phyloP scores from a whole-genome alignment of 2,329 filamentous ascomycete species.

The Calycina herbarum region DNA sequence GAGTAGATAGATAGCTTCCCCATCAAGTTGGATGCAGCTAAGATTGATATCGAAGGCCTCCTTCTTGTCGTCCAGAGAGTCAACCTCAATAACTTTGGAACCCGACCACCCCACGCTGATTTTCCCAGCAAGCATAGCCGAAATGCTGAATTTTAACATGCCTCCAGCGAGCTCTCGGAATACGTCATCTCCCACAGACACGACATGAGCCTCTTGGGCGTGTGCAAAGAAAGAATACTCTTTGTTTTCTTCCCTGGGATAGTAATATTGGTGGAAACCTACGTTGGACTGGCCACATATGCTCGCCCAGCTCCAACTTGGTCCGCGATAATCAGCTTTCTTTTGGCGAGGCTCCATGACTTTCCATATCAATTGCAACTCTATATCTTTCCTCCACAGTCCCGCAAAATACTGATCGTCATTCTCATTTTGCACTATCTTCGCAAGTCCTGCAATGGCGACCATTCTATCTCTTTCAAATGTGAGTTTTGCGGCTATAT shows the following conservation, averaged over 20 bases:
- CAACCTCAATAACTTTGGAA: background rate
- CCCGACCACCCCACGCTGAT: background rate
- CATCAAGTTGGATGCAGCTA: background rate
- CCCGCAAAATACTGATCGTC: conserved; percentile 24
- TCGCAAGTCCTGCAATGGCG: conserved; percentile 23
- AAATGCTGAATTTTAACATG: background rate
- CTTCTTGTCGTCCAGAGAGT: background rate
- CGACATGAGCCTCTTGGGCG: background rate
- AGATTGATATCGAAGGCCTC: background rate
- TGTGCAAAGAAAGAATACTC: background rate
- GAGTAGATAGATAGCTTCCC: background rate
- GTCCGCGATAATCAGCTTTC: background rate
- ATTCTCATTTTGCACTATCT: conserved; percentile 10
- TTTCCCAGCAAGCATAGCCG: background rate
- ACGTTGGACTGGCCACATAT: background rate
- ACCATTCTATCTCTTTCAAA: conserved; percentile 21
- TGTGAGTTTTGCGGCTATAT: conserved; percentile 14
- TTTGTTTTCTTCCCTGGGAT: background rate
- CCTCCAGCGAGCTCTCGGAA: background rate
- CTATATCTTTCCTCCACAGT: conserved; percentile 20
- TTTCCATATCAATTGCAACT: conserved; percentile 14
- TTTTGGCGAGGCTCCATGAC: too few species aligned
- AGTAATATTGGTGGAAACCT: background rate
- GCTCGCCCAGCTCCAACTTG: background rate
- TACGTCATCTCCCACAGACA: background rate